Base-by-base conservation (phyloP, 495 filamentous ascomycete species). In the Chaetomium tenue region DNA sequence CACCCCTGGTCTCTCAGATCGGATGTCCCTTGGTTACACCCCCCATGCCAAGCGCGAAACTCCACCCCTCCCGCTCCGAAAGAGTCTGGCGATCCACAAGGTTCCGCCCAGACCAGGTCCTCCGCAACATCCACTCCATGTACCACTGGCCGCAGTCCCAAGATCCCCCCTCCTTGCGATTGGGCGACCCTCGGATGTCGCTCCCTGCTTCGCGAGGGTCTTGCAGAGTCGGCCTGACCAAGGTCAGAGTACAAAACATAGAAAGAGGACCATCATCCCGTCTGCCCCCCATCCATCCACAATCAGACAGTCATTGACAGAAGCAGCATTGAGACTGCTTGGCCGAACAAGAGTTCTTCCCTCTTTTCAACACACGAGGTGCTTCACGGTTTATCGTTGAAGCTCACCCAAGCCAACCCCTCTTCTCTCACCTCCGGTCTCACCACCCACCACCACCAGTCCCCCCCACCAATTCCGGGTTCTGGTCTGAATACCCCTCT, bases 401-500 rank as follows among this genome's bases (percentile, higher is more conserved):
- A 66, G 64, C 61, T 48, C 46, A 37, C 47, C 47, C 18, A 23
- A 23, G n/a, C n/a, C 2, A 48, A 47, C 54, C 59, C 52, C 42
- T 50, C 28, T 28, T n/a, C 47, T 44, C 33, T 37, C 33, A 37
- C 33, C 33, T 40, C 63, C 26, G 5, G 13, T 58, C 52, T 52
- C 60, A 60, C 63, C 33, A 33, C 25, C 5, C 28, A 20, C 60
- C 18, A 33, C n/a, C n/a, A 30, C 52, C 52, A 37, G 26, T 37
- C 33, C 33, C 33, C 58, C 3, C 33, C 51, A 51, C 53, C 18
- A 13, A 30, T 59, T 20, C 50, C 65, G 57, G 60, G 53, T 63
- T 65, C 47, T 64, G 63, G 69, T 72, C 65, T 60, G 63, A 68
- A 62, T 42, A 71, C 68, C 71, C 72, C 71, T 73, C 66, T 73